These are phyloP conservation scores for Boechera stricta DNA, from an alignment of 345 rosid genomes.

Conservation along the genomic window DNA sequence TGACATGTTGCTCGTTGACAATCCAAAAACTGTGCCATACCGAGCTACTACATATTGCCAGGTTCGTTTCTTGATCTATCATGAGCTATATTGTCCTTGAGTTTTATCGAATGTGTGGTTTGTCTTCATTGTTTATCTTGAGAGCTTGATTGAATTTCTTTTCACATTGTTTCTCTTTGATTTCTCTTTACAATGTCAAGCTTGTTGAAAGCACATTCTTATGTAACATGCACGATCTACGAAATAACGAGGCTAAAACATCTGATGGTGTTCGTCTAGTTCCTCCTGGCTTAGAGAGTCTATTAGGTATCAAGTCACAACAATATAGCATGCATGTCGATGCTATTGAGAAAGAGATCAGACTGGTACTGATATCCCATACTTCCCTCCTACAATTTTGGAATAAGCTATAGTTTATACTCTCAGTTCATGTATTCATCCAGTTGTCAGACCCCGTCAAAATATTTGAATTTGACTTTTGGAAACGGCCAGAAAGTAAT, in stretches of 20 bases:
- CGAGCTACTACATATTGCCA: slow-evolving; percentile 83
- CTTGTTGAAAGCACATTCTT: slow-evolving; percentile 77
- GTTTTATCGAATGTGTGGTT: neutral
- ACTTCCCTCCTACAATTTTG: slow-evolving; percentile 20
- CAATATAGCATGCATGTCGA: slow-evolving; percentile 87
- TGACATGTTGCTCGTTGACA: slow-evolving; percentile 76
- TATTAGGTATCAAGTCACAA: slow-evolving; percentile 58
- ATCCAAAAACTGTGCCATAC: slow-evolving; percentile 79
- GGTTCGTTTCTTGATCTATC: slow-evolving; percentile 50
- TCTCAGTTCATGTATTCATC: slow-evolving; percentile 54
- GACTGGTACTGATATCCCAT: slow-evolving; percentile 57
- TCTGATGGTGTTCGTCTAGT: slow-evolving; percentile 67
- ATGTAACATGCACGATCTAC: slow-evolving; percentile 70
- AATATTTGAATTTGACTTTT: slow-evolving; percentile 90
- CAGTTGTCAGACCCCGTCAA: slow-evolving; percentile 94
- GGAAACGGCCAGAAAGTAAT: slow-evolving; percentile 82
- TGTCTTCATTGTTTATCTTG: slow-evolving; percentile 11
- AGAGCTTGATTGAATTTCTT: neutral
- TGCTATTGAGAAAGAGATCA: slow-evolving; percentile 71
- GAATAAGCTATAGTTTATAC: slow-evolving; percentile 45
- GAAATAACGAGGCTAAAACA: slow-evolving; percentile 56
- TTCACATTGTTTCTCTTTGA: slow-evolving; percentile 18
- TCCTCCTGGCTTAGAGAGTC: slow-evolving; percentile 62
- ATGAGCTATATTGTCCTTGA: neutral
- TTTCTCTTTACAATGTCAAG: slow-evolving; percentile 42